Base-by-base conservation (phyloP, 345 rosid species). In the Corymbia maculata region DNA sequence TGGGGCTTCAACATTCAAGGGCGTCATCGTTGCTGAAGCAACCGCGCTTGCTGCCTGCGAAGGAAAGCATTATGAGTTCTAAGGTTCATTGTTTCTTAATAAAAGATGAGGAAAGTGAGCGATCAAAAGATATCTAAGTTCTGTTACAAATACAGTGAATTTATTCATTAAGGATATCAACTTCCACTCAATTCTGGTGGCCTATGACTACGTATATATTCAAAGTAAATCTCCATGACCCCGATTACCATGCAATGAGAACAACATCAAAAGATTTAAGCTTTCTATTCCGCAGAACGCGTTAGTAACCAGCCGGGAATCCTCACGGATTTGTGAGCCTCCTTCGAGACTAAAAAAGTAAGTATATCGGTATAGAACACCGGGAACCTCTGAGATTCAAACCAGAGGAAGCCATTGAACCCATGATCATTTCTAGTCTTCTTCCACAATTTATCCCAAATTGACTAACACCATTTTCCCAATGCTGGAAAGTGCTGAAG, bases 11-110 rank as follows among this genome's bases (percentile, higher is more conserved):
- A 93, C 94, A 47, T 93, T 91, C 91, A 94, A 90, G 28, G 98
- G 97, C 36, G 96, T 96, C 97, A 97, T 95, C 6, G 98, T 97
- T 1, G 95, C 97, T 32, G 95, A 92, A 89, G 98, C 97, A 90
- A 97, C 99, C 11, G 89, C 93, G 90, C 91, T 94, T 86, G 99
- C 98, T 70, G 95, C 99, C 98, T 95, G 86, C 28, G 92, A 89
- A 79, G 36, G 15, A 88, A 50, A 86, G 88, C 44, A 55, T 42
- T 89, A 88, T 36, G 44, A 32, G 51, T 51, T n/a, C 86, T 30
- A 51, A 85, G 44, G 14, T 42, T 21, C 87, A 52, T 51, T 15
- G 1, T 70, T 70, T 70, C 14, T 44, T 36, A 70, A 36, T 36
- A 70, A 70, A 70, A 70, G 82, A 75, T 9, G 49, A 75, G 82